Percentiles rank a stretch among this genome's conserved stretches.
Conservation (phyloP, 2,329 filamentous ascomycete genomes). For the Cercospora sp. region DNA sequence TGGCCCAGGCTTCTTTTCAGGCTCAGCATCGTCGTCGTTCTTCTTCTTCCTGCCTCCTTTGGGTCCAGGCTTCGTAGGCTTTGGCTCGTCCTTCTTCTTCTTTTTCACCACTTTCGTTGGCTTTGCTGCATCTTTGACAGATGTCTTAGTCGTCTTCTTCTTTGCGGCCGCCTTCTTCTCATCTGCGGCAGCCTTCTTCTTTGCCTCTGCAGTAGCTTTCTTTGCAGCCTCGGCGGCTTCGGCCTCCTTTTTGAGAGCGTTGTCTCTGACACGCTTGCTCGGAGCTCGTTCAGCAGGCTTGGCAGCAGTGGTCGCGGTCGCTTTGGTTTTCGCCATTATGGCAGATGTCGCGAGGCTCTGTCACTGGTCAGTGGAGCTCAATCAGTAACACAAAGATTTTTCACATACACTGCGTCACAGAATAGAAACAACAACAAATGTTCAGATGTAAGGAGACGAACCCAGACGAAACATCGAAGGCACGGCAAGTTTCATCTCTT, state of each 20-base stretch:
- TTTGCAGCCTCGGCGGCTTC: not conserved
- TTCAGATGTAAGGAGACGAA: not conserved
- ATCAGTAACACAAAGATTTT: not conserved
- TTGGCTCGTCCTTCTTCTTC: not conserved
- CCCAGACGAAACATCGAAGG: not conserved
- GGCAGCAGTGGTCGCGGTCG: not conserved
- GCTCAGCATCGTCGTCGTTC: not conserved
- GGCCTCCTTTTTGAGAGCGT: not conserved
- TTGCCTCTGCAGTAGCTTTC: not conserved
- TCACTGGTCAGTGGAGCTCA: not conserved
- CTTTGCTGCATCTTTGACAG: not conserved
- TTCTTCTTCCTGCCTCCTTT: not conserved
- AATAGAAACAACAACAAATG: not conserved
- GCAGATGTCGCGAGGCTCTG: not conserved
- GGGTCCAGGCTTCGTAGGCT: not conserved
- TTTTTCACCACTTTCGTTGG: not conserved
- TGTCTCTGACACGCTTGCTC: slow-evolving; percentile 8
- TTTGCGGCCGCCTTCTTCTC: not conserved
- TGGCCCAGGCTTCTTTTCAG: not conserved
- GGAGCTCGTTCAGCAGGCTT: not conserved
- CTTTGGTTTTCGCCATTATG: not conserved
- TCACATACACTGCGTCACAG: not conserved
- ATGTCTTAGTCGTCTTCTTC: not conserved
- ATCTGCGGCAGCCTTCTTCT: not conserved
- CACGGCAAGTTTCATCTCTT: not conserved